phyloP scores from a whole-genome alignment of 2,329 filamentous ascomycete genomes.

The Neurospora sp. region DNA sequence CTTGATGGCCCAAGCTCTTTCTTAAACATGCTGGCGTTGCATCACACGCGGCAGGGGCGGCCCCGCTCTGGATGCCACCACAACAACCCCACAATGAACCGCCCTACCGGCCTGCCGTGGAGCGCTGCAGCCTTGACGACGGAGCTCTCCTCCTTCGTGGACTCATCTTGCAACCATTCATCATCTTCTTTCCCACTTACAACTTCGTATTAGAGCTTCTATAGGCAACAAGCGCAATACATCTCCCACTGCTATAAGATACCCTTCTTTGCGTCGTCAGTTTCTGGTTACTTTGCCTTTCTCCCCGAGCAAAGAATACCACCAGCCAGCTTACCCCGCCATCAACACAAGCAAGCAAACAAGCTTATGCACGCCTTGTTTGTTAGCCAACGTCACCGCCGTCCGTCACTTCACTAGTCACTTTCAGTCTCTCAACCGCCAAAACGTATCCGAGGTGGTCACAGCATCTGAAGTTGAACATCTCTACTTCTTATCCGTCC shows the following conservation, averaged over 20 bases:
- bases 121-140: not conserved
- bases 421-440: not conserved
- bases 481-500: not conserved
- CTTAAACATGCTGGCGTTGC: not conserved
- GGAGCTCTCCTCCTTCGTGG: not conserved
- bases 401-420: not conserved
- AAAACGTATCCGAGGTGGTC: not conserved
- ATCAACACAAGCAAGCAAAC: not conserved
- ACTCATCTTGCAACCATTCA: not conserved
- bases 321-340: not conserved
- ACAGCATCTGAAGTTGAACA: not conserved
- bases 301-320: not conserved
- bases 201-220: not conserved
- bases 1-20: not conserved
- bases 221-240: not conserved
- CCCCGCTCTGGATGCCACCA: not conserved
- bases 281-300: not conserved
- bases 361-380: not conserved
- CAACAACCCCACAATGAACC: not conserved
- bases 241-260: not conserved
- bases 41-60: not conserved
- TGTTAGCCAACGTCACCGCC: not conserved
- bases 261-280: not conserved
- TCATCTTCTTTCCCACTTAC: not conserved
- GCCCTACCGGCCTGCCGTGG: not conserved